phyloP scores from a whole-genome alignment of 2,329 filamentous ascomycete species.

The Neofusicoccum sp. region DNA sequence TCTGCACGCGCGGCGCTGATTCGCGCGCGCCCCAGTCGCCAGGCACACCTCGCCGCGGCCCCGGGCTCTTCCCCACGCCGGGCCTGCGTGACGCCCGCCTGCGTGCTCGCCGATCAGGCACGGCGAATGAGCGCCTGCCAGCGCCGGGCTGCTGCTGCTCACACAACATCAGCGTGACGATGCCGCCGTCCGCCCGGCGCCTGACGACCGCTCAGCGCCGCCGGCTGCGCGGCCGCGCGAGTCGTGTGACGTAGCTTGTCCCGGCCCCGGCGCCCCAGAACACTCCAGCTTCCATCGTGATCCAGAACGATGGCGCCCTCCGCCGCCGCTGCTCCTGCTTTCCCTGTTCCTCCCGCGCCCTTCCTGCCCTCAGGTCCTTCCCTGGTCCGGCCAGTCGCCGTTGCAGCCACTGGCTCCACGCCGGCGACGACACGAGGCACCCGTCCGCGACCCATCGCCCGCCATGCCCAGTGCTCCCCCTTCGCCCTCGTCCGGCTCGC shows the following conservation, averaged over 20 bases:
- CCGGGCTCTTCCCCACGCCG: slow-evolving; percentile 12
- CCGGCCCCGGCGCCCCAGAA: too few relatives aligned
- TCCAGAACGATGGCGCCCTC: slow-evolving; percentile 10
- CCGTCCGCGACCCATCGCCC: neutral
- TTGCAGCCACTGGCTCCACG: neutral
- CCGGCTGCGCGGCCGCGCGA: neutral
- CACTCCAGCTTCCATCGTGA: slow-evolving; percentile 13
- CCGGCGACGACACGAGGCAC: neutral
- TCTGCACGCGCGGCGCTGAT: neutral
- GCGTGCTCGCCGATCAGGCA: slow-evolving; percentile 10
- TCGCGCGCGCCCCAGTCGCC: neutral
- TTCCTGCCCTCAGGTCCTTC: neutral
- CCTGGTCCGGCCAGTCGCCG: slow-evolving; percentile 4
- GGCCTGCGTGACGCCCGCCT: slow-evolving; percentile 14
- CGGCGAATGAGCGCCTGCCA: slow-evolving; percentile 15
- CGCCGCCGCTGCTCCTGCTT: slow-evolving; percentile 1
- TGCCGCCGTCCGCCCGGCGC: neutral
- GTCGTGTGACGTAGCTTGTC: slow-evolving; percentile 16
- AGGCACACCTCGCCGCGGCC: slow-evolving; percentile 10
- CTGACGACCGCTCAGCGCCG: neutral
- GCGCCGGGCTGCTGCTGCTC: neutral
- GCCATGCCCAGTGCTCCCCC: slow-evolving; percentile 6
- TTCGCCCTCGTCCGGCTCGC: neutral
- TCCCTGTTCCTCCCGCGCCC: neutral
- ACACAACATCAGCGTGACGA: slow-evolving; percentile 2